Conservation (phyloP, 2,329 filamentous ascomycete species). For the Alternaria atra region DNA sequence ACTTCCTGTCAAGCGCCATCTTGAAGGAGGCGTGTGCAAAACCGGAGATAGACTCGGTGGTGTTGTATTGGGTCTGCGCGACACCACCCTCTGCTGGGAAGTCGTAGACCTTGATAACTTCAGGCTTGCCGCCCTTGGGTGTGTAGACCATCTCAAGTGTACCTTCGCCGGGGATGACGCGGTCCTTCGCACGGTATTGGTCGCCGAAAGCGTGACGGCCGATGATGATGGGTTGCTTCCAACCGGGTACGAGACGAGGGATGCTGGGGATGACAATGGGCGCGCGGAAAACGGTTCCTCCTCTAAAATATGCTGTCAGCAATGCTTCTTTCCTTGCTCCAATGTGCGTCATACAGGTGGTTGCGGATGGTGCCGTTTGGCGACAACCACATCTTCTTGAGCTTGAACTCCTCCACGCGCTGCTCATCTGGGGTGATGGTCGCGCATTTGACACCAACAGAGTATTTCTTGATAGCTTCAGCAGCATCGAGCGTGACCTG, state of each 20-base stretch:
- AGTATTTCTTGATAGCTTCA: constrained; percentile 99
- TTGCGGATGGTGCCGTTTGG: constrained; percentile 89
- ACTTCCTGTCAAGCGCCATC: constrained; percentile 83
- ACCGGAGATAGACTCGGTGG: constrained; percentile 90
- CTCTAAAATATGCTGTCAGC: constrained; percentile 55
- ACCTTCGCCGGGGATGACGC: constrained; percentile 81
- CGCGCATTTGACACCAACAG: constrained; percentile 97
- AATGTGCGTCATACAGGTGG: constrained; percentile 59
- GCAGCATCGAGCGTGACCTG: constrained; percentile 94
- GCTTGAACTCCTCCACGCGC: constrained; percentile 95
- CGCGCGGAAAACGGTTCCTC: constrained; percentile 98
- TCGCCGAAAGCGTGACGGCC: constrained; percentile 98
- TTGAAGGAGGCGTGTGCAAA: constrained; percentile 98
- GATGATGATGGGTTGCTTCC: constrained; percentile 99
- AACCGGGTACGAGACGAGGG: constrained; percentile 91
- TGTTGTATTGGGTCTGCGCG: constrained; percentile 98
- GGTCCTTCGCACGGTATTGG: constrained; percentile 97
- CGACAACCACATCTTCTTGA: constrained; percentile 99
- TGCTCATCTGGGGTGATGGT: constrained; percentile 98
- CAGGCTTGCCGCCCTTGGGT: constrained; percentile 78
- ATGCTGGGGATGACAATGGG: constrained; percentile 96
- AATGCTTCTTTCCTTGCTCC: neutral
- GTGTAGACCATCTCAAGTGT: constrained; percentile 96
- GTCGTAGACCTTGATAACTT: constrained; percentile 89
- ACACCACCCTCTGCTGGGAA: constrained; percentile 89